Percentiles rank a stretch among this genome's conserved stretches.
Evolutionary conservation across 2,329 filamentous ascomycete species (phyloP).

Genomic region (Ceratocystis smalleyi): DNA sequence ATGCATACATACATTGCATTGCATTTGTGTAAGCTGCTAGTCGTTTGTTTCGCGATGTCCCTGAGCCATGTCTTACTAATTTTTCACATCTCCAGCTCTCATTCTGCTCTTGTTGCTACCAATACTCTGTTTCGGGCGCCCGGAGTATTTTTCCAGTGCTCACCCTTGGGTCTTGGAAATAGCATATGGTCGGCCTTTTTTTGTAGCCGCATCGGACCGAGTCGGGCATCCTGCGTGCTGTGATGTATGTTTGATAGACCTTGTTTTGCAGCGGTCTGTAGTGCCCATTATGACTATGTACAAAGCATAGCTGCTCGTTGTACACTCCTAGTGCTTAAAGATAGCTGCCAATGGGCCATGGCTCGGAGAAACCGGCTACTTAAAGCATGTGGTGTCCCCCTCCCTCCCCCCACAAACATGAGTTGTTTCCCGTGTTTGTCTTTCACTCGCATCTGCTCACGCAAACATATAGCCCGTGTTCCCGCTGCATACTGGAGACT

Average conservation of each 20-base stretch:
- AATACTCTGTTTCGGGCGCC: background rate
- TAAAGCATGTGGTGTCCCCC: background rate
- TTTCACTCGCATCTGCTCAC: background rate
- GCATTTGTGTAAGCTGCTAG: background rate
- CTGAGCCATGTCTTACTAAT: conserved; percentile 2
- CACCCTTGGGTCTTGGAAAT: background rate
- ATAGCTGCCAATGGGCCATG: no score
- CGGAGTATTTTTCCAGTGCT: background rate
- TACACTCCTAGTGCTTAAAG: background rate
- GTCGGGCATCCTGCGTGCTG: conserved; percentile 6
- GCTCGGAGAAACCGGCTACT: background rate
- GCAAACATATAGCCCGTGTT: background rate
- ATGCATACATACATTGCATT: background rate
- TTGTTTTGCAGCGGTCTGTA: background rate
- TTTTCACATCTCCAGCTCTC: background rate
- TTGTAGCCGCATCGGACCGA: conserved; percentile 6
- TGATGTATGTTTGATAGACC: background rate
- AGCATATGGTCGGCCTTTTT: background rate
- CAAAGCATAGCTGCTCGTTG: background rate
- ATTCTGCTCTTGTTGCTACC: background rate
- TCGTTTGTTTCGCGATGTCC: background rate
- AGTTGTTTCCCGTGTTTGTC: conserved; percentile 1
- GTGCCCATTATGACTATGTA: background rate
- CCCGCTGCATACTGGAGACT: background rate
- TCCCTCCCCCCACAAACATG: background rate